These are phyloP conservation scores for Vigna angularis DNA, from an alignment of 306 rosid species.

Conservation along the genomic window DNA sequence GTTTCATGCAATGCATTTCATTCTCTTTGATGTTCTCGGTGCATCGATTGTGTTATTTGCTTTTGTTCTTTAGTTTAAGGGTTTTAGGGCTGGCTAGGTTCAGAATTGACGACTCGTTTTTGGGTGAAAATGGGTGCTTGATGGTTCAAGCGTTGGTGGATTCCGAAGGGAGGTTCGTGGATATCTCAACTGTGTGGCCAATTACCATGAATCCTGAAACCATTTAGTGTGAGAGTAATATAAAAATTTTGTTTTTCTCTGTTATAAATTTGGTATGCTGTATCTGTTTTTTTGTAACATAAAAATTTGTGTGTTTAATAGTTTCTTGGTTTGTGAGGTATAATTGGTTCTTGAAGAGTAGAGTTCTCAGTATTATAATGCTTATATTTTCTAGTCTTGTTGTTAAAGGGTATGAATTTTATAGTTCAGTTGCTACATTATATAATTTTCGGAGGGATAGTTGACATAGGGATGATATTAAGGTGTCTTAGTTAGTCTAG, in stretches of 20 bases:
- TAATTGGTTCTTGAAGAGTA: too few relatives aligned
- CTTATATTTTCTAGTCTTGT: too few relatives aligned
- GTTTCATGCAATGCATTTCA: conserved; percentile 32
- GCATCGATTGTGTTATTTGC: not conserved
- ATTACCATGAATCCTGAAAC: conserved; percentile 61
- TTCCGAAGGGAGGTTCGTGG: conserved; percentile 73
- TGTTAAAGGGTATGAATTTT: too few relatives aligned
- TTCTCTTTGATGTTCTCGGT: not conserved
- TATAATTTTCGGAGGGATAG: too few relatives aligned
- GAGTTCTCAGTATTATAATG: too few relatives aligned
- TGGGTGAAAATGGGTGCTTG: conserved; percentile 55
- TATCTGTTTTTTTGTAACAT: too few relatives aligned
- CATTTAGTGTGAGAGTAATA: conserved; percentile 63
- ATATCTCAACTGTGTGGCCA: conserved; percentile 92
- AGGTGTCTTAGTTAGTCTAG: too few relatives aligned
- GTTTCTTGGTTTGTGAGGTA: too few relatives aligned
- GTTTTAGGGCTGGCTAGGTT: conserved; percentile 52
- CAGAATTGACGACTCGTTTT: conserved; percentile 46
- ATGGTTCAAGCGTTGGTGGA: conserved; percentile 83
- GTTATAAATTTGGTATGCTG: not conserved
- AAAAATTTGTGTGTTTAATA: conserved; percentile 47
- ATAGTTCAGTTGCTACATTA: too few relatives aligned
- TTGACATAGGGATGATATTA: too few relatives aligned
- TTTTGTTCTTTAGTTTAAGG: not conserved
- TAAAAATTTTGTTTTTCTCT: conserved; percentile 43